phyloP scores from a whole-genome alignment of 2,329 filamentous ascomycete genomes.

The Neodidymelliopsis sp. region DNA sequence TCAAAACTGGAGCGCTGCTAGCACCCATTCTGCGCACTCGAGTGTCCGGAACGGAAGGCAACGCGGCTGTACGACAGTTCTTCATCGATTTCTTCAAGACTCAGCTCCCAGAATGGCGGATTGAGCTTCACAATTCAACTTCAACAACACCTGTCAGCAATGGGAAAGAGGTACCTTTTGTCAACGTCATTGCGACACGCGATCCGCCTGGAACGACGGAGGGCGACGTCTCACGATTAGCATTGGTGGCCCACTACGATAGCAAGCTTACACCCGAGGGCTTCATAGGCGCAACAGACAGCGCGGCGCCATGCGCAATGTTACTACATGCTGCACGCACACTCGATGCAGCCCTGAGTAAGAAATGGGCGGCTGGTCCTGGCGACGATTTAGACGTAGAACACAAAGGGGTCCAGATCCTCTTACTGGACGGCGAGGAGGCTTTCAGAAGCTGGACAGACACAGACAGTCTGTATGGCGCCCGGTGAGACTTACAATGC shows the following conservation, averaged over 20 bases:
- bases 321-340: slow-evolving; percentile 84
- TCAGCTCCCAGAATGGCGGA: slow-evolving; percentile 79
- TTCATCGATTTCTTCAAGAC: slow-evolving; percentile 83
- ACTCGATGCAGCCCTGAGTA: slow-evolving; percentile 81
- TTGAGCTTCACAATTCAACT: slow-evolving; percentile 88
- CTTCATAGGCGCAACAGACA: slow-evolving; percentile 94
- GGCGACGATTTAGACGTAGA: slow-evolving; percentile 64
- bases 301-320: slow-evolving; percentile 93
- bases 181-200: slow-evolving; percentile 86
- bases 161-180: slow-evolving; percentile 77
- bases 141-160: slow-evolving; percentile 81
- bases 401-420: slow-evolving; percentile 83
- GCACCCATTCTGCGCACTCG: slow-evolving; percentile 87
- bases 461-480: slow-evolving; percentile 87
- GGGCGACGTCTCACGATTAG: slow-evolving; percentile 82
- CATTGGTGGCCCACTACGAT: slow-evolving; percentile 94
- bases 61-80: slow-evolving; percentile 77
- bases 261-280: slow-evolving; percentile 81
- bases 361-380: slow-evolving; percentile 75
- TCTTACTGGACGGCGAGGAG: slow-evolving; percentile 94
- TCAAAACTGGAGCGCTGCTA: slow-evolving; percentile 77
- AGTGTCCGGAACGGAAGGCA: slow-evolving; percentile 85
- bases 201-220: slow-evolving; percentile 81
- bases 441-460: slow-evolving; percentile 83
- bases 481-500: slow-evolving; percentile 65